These are phyloP conservation scores for Brassica nigra DNA, from an alignment of 345 rosid species.

Conservation along the genomic window DNA sequence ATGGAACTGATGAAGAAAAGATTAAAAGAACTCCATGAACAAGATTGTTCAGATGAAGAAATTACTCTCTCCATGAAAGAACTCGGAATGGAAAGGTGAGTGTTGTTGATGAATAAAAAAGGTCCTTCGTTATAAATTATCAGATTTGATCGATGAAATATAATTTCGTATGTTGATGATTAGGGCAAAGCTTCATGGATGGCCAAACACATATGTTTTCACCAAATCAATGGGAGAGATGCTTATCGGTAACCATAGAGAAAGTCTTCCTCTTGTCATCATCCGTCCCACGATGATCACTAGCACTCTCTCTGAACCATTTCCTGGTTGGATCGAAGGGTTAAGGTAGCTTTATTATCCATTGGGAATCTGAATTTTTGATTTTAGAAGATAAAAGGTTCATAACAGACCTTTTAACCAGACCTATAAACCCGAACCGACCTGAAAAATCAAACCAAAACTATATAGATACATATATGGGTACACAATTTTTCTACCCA, in stretches of 20 bases:
- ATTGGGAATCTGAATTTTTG: background rate
- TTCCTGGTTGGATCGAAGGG: conserved; percentile 86
- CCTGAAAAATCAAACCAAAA: background rate
- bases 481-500: too few species aligned
- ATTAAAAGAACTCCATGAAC: conserved; percentile 38
- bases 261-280: conserved; percentile 56
- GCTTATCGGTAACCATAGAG: conserved; percentile 54
- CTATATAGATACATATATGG: background rate
- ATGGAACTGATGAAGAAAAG: conserved; percentile 40
- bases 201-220: conserved; percentile 81
- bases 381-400: background rate
- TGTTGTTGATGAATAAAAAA: background rate
- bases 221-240: conserved; percentile 93
- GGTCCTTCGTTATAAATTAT: background rate
- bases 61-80: conserved; percentile 49
- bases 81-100: conserved; percentile 53
- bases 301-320: conserved; percentile 69
- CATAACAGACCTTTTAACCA: background rate
- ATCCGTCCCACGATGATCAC: conserved; percentile 68
- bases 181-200: conserved; percentile 72
- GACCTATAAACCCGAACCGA: background rate
- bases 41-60: conserved; percentile 37
- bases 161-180: background rate
- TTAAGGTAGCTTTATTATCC: conserved; percentile 47
- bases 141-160: background rate